Conservation (phyloP, 768 basidiomycete genomes). For the Lyophyllum atratum region DNA sequence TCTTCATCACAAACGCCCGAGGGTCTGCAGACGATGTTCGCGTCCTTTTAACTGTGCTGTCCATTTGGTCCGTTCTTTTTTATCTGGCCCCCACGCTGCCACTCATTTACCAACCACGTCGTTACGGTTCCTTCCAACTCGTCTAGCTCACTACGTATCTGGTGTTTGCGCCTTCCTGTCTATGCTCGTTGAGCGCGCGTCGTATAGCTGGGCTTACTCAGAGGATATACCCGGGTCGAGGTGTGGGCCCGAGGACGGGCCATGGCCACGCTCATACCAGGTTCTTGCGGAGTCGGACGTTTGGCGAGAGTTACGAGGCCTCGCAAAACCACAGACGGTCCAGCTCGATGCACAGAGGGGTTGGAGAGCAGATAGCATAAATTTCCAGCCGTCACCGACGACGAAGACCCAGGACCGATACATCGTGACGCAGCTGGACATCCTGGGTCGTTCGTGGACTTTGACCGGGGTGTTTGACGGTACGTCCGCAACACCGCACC, state of each 20-base stretch:
- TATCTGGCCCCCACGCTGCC: conserved; percentile 2
- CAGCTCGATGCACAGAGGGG: conserved; percentile 33
- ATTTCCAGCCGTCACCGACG: conserved; percentile 63
- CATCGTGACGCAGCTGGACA: conserved; percentile 55
- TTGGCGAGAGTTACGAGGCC: conserved; percentile 50
- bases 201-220: conserved; percentile 48
- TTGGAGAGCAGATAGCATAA: conserved; percentile 57
- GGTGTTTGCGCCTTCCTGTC: conserved; percentile 25
- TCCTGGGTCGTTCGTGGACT: conserved; percentile 60
- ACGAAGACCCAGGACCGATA: conserved; percentile 66
- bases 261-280: conserved; percentile 63
- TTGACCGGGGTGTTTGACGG: conserved; percentile 75
- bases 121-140: conserved; percentile 5
- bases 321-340: conserved; percentile 53
- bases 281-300: conserved; percentile 51
- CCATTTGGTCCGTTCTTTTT: background rate
- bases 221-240: conserved; percentile 65
- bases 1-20: conserved; percentile 5
- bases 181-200: conserved; percentile 41
- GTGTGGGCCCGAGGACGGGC: conserved; percentile 63
- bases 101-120: conserved; percentile 12
- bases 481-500: conserved; percentile 27
- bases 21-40: conserved; percentile 15
- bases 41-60: conserved; percentile 11
- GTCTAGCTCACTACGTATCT: conserved; percentile 14